Conservation (phyloP, 73 alveolate genomes). For the Stentor coeruleus region DNA sequence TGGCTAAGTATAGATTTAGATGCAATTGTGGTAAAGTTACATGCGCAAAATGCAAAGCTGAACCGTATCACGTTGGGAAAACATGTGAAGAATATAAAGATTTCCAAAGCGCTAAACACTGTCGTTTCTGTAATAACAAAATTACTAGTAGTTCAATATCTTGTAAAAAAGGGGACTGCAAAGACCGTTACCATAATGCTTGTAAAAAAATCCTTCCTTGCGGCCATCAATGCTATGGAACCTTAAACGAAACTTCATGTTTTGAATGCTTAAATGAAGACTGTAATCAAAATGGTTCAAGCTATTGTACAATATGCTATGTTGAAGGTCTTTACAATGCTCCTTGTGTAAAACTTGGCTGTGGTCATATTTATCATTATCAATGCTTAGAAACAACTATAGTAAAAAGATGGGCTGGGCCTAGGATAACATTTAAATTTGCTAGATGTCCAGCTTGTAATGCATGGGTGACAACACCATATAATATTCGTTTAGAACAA, state of each 20-base stretch:
- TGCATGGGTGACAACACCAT: constrained; percentile 56
- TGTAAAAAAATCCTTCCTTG: constrained; percentile 66
- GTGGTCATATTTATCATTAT: constrained; percentile 79
- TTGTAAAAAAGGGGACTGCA: constrained; percentile 57
- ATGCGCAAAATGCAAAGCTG: constrained; percentile 69
- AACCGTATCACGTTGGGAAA: constrained; percentile 84
- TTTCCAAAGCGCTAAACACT: constrained; percentile 40
- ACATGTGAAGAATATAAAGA: constrained; percentile 65
- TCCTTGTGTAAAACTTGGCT: constrained; percentile 56
- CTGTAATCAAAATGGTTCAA: constrained; percentile 56
- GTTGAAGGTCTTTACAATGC: constrained; percentile 73
- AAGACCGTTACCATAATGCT: constrained; percentile 44
- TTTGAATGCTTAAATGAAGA: constrained; percentile 68
- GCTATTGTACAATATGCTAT: constrained; percentile 73
- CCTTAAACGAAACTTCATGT: constrained; percentile 55
- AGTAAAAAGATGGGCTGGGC: constrained; percentile 79
- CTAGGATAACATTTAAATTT: constrained; percentile 72
- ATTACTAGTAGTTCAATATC: constrained; percentile 56
- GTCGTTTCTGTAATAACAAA: constrained; percentile 58
- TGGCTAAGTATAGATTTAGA: constrained; percentile 67
- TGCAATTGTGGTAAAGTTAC: constrained; percentile 63
- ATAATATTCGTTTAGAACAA: constrained; percentile 54
- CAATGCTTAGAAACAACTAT: constrained; percentile 56
- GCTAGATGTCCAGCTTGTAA: constrained; percentile 75
- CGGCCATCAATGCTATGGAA: constrained; percentile 80